Evolutionary conservation across 805 yeast species (phyloP).

Genomic region (Candida multigemmis): DNA sequence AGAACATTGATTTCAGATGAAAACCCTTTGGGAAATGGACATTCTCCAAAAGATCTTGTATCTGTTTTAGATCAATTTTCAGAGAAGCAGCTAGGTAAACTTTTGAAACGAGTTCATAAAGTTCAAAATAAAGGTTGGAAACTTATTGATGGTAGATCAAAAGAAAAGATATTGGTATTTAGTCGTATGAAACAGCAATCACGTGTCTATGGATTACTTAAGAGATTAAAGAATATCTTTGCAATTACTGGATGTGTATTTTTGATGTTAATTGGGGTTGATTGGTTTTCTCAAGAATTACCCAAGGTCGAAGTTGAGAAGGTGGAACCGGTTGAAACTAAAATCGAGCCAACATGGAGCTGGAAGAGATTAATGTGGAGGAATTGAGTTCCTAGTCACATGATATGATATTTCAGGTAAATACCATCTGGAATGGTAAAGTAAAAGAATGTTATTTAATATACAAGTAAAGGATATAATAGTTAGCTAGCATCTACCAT

Average conservation of each 20-base stretch:
- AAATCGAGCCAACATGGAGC: background rate
- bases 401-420: too few relatives aligned
- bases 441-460: too few relatives aligned
- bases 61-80: slow-evolving; percentile 26
- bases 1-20: slow-evolving; percentile 17
- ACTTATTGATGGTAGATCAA: slow-evolving; percentile 41
- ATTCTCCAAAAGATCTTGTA: slow-evolving; percentile 29
- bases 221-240: slow-evolving; percentile 10
- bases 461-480: too few relatives aligned
- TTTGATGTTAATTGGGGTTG: slow-evolving; percentile 11
- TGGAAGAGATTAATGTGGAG: too few relatives aligned
- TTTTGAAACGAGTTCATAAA: slow-evolving; percentile 26
- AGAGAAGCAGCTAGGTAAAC: slow-evolving; percentile 22
- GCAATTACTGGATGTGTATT: slow-evolving; percentile 18
- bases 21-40: slow-evolving; percentile 31
- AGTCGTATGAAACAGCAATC: slow-evolving; percentile 1
- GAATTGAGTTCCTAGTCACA: too few relatives aligned
- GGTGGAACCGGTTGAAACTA: slow-evolving; percentile 8
- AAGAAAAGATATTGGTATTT: slow-evolving; percentile 7
- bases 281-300: slow-evolving; percentile 9
- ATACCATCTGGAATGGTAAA: too few relatives aligned
- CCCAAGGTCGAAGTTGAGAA: slow-evolving; percentile 3
- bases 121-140: slow-evolving; percentile 42
- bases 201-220: slow-evolving; percentile 2
- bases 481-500: too few relatives aligned